phyloP scores from a whole-genome alignment of 352 stramenopile species.

The Phytophthora tentaculata region DNA sequence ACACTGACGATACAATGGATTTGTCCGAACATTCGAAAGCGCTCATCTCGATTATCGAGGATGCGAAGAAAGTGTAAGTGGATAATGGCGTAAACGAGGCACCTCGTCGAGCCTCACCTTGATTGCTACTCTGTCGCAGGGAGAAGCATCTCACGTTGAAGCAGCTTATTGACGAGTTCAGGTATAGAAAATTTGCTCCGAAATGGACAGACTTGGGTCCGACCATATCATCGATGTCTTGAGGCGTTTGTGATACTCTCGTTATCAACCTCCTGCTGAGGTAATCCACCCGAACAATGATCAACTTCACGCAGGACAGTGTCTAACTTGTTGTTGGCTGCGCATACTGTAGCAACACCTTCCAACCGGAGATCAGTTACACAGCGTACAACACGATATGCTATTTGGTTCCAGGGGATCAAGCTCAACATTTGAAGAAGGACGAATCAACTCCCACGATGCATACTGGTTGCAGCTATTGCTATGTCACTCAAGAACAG shows the following conservation, averaged over 20 bases:
- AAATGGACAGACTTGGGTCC: constrained; percentile 44
- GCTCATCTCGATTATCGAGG: constrained; percentile 50
- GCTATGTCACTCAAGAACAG: constrained; percentile 26
- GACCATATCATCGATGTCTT: constrained; percentile 41
- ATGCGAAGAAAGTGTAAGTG: constrained; percentile 58
- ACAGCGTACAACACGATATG: constrained; percentile 80
- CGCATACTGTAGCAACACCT: constrained; percentile 38
- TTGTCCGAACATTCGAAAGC: constrained; percentile 58
- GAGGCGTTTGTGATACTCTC: constrained; percentile 52
- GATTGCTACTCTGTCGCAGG: constrained; percentile 30
- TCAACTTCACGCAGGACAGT: background rate
- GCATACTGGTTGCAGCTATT: background rate
- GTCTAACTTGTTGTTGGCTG: constrained; percentile 13
- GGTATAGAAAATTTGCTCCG: constrained; percentile 54
- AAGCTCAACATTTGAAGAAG: constrained; percentile 40
- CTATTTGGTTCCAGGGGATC: constrained; percentile 60
- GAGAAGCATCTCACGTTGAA: constrained; percentile 73
- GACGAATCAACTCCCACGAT: constrained; percentile 22
- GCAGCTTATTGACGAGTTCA: constrained; percentile 74
- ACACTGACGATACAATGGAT: constrained; percentile 37
- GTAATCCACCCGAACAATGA: constrained; percentile 14
- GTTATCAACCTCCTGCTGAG: constrained; percentile 60
- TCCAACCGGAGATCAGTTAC: constrained; percentile 80
- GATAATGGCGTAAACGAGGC: background rate
- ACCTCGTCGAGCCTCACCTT: constrained; percentile 1